These are phyloP conservation scores for Colletotrichum salicis DNA, from an alignment of 2,329 filamentous ascomycete genomes.

Conservation along the genomic window DNA sequence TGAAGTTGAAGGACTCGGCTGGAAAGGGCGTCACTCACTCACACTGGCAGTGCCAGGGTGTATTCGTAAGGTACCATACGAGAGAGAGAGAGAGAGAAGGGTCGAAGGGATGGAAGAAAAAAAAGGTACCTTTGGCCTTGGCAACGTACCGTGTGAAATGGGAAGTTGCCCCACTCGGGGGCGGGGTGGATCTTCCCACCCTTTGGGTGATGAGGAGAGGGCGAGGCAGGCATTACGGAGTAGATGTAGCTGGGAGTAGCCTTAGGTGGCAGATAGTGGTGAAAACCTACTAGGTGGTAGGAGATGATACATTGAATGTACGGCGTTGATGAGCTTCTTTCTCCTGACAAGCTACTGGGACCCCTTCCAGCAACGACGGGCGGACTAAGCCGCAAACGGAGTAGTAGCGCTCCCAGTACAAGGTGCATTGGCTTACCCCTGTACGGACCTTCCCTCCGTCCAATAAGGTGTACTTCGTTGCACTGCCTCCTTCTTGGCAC, in stretches of 20 bases:
- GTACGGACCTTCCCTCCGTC: background rate
- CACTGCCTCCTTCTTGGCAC: slow-evolving; percentile 37
- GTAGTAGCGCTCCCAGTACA: slow-evolving; percentile 13
- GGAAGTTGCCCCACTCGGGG: background rate
- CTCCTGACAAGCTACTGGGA: slow-evolving; percentile 34
- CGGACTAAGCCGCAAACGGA: slow-evolving; percentile 16
- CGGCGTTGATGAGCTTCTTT: slow-evolving; percentile 1
- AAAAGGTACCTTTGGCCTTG: background rate
- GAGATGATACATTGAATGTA: slow-evolving; percentile 16
- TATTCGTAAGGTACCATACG: background rate
- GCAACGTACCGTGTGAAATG: slow-evolving; percentile 1
- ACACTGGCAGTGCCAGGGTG: background rate
- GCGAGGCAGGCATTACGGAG: no score
- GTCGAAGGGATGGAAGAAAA: background rate
- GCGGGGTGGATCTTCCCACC: background rate
- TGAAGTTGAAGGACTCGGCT: background rate
- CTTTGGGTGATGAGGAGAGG: background rate
- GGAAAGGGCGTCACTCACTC: background rate
- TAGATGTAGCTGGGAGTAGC: slow-evolving; percentile 15
- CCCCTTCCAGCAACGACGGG: slow-evolving; percentile 21
- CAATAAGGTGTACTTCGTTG: slow-evolving; percentile 36
- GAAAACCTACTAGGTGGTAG: background rate
- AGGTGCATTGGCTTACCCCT: slow-evolving; percentile 17
- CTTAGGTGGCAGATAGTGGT: no score
- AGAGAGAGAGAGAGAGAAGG: no score